A percentile compares a stretch with the other conserved stretches of the same genome.
These are phyloP conservation scores for Lactuca saligna DNA, from an alignment of 129 eudicot species.

Conservation along the genomic window DNA sequence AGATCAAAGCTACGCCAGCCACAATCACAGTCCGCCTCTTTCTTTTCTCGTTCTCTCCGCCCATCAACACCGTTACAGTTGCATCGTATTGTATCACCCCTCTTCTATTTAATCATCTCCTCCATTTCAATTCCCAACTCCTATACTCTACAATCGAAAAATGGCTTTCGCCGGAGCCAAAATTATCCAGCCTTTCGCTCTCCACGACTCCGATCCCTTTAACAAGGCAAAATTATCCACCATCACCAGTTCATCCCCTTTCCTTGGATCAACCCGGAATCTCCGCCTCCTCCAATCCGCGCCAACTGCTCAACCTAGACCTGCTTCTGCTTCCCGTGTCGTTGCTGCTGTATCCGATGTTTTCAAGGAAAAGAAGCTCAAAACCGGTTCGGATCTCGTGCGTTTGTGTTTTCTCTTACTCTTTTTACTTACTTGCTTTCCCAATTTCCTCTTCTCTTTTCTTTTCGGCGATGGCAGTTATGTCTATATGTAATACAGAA, in stretches of 20 bases:
- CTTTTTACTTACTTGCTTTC: not conserved
- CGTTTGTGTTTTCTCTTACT: not conserved
- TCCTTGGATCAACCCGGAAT: slow-evolving; percentile 40
- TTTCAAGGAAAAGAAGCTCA: slow-evolving; percentile 47
- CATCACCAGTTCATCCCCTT: slow-evolving; percentile 13
- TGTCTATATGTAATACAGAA: no score
- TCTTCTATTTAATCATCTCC: not conserved
- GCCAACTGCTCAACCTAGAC: slow-evolving; percentile 20
- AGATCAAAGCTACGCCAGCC: slow-evolving; percentile 1
- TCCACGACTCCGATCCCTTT: slow-evolving; percentile 12
- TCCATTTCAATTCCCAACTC: not conserved
- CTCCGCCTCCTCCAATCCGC: slow-evolving; percentile 16
- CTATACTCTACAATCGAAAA: no score
- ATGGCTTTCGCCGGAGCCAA: slow-evolving; percentile 41
- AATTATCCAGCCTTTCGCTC: slow-evolving; percentile 32
- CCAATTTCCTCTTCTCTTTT: not conserved
- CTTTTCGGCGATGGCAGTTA: not conserved
- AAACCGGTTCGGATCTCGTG: slow-evolving; percentile 45
- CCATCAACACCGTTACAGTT: not conserved
- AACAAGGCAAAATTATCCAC: not conserved
- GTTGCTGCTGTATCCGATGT: slow-evolving; percentile 45
- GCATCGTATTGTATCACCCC: not conserved
- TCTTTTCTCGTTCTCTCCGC: slow-evolving; percentile 22
- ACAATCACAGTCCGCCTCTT: slow-evolving; percentile 2
- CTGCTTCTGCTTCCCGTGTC: slow-evolving; percentile 16